A percentile compares a stretch with the other conserved stretches of the same genome.
Evolutionary conservation across 2,329 filamentous ascomycete genomes (phyloP).

Genomic region (Aspergillus terreus): DNA sequence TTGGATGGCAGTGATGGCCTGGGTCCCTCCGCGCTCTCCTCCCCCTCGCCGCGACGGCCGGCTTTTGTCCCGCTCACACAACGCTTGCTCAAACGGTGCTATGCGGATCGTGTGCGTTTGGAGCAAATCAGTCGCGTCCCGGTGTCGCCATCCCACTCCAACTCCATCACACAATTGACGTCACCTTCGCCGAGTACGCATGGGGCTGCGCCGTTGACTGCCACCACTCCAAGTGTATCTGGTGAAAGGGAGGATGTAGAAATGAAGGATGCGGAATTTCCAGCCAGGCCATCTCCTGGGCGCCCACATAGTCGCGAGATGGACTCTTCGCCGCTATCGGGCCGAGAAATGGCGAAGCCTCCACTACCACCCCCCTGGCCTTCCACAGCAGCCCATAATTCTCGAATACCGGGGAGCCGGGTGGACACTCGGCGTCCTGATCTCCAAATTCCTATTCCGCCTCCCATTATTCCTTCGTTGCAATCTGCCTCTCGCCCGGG

Average conservation of each 20-base stretch:
- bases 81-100: slow-evolving; percentile 41
- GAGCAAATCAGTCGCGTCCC: slow-evolving; percentile 25
- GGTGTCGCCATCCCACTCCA: slow-evolving; percentile 13
- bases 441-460: slow-evolving; percentile 28
- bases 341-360: slow-evolving; percentile 17
- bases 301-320: slow-evolving; percentile 14
- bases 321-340: slow-evolving; percentile 14
- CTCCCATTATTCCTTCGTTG: slow-evolving; percentile 16
- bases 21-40: slow-evolving; percentile 9
- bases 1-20: slow-evolving; percentile 34
- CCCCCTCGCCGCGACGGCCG: slow-evolving; percentile 20
- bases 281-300: slow-evolving; percentile 14
- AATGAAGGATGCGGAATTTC: slow-evolving; percentile 43
- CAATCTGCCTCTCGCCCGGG: slow-evolving; percentile 25
- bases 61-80: slow-evolving; percentile 40
- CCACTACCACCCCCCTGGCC: slow-evolving; percentile 30
- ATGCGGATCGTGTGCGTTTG: slow-evolving; percentile 36
- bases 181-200: slow-evolving; percentile 13
- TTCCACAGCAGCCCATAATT: slow-evolving; percentile 36
- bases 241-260: slow-evolving; percentile 37
- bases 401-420: slow-evolving; percentile 23
- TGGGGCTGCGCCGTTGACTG: slow-evolving; percentile 5
- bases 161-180: slow-evolving; percentile 5
- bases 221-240: slow-evolving; percentile 7
- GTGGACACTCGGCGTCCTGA: slow-evolving; percentile 17